These are phyloP conservation scores for Lenwebbia sp. DNA, from an alignment of 345 rosid species.

Conservation along the genomic window DNA sequence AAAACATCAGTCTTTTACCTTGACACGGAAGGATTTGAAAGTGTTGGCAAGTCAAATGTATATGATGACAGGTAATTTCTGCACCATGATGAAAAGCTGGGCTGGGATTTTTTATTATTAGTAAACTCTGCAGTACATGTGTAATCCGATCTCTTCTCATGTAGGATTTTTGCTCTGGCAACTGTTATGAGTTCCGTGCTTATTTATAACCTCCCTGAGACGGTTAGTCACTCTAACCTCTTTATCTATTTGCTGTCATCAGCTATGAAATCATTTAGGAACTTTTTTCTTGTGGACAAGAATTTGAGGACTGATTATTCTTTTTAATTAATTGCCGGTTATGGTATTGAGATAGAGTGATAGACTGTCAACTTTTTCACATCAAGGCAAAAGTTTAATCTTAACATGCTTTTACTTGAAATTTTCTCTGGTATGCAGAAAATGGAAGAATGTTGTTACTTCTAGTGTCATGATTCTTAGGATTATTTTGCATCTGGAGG, in stretches of 20 bases:
- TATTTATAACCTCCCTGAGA: conserved; percentile 91
- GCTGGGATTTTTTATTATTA: not conserved
- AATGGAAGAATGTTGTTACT: not conserved
- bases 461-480: not conserved
- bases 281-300: not conserved
- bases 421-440: not conserved
- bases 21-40: conserved; percentile 98
- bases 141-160: not conserved
- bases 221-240: conserved; percentile 41
- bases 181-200: conserved; percentile 98
- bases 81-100: not conserved
- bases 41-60: conserved; percentile 96
- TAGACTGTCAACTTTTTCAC: not conserved
- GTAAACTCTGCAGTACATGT: not conserved
- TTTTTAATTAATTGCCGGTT: not conserved
- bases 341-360: not conserved
- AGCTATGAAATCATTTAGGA: not conserved
- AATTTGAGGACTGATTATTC: not conserved
- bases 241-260: not conserved
- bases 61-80: conserved; percentile 80
- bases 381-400: not conserved
- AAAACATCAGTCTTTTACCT: conserved; percentile 89
- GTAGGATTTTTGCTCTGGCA: conserved; percentile 96
- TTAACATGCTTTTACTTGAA: not conserved
- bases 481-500: not conserved